Evolutionary conservation across 2,329 filamentous ascomycete species (phyloP).

Genomic region (Cladosporium sphaerospermum): DNA sequence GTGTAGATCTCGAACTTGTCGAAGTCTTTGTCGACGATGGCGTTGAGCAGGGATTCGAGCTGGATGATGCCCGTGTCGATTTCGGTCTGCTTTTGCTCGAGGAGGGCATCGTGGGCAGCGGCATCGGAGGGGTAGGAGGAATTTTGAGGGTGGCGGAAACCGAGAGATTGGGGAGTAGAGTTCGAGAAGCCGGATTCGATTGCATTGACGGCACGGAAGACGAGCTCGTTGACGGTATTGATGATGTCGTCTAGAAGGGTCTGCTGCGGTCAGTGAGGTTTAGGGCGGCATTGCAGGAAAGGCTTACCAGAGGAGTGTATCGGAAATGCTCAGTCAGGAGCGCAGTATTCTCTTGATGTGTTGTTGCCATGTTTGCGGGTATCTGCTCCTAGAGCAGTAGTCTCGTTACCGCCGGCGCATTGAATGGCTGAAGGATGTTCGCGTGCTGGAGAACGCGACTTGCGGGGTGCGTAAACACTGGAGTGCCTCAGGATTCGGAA

Average conservation of each 20-base stretch:
- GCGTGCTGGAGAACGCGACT: neutral
- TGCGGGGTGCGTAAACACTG: conserved; percentile 5
- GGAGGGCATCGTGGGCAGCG: conserved; percentile 22
- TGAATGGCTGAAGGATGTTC: neutral
- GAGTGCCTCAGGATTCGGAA: too few relatives aligned
- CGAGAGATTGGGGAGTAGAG: conserved; percentile 67
- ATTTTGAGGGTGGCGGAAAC: conserved; percentile 51
- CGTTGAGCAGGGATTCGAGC: conserved; percentile 45
- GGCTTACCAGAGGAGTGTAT: conserved; percentile 79
- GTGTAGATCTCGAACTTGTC: conserved; percentile 66
- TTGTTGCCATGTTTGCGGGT: conserved; percentile 34
- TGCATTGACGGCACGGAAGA: conserved; percentile 81
- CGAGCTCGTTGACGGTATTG: conserved; percentile 89
- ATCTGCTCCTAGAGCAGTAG: neutral
- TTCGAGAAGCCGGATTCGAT: conserved; percentile 76
- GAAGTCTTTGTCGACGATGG: conserved; percentile 46
- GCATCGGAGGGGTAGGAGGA: conserved; percentile 11
- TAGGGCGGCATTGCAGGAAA: neutral
- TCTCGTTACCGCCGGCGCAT: conserved; percentile 9
- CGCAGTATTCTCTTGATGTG: conserved; percentile 44
- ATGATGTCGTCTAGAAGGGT: conserved; percentile 96
- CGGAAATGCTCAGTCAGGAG: conserved; percentile 93
- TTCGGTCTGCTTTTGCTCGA: conserved; percentile 35
- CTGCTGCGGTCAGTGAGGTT: conserved; percentile 40
- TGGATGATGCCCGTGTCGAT: conserved; percentile 69